phyloP scores from a whole-genome alignment of 352 stramenopile genomes.

The Globisporangium barbulae region DNA sequence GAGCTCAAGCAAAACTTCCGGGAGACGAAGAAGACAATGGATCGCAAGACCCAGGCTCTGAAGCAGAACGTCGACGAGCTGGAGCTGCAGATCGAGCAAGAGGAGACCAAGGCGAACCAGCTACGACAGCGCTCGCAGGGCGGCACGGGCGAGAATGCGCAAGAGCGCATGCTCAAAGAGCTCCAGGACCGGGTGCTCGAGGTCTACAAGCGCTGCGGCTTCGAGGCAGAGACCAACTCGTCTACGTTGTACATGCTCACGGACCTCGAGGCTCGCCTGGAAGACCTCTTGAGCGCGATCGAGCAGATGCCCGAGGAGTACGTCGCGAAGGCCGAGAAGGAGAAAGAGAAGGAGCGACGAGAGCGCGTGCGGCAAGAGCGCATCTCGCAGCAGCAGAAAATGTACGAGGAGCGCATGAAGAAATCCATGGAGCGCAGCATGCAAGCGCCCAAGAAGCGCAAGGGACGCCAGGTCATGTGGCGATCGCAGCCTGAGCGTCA shows the following conservation, averaged over 20 bases:
- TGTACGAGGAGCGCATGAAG: conserved; percentile 93
- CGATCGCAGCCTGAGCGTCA: conserved; percentile 80
- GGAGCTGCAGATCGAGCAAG: conserved; percentile 79
- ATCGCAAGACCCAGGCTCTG: conserved; percentile 80
- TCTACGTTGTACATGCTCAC: conserved; percentile 93
- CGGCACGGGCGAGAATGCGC: conserved; percentile 78
- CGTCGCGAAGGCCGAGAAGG: conserved; percentile 91
- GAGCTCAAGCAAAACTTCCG: conserved; percentile 93
- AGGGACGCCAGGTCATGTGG: conserved; percentile 92
- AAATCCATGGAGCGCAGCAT: conserved; percentile 93
- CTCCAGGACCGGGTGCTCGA: conserved; percentile 85
- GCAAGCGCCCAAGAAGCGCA: conserved; percentile 92
- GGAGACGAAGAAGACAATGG: conserved; percentile 89
- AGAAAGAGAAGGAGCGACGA: conserved; percentile 93
- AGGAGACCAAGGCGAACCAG: conserved; percentile 83
- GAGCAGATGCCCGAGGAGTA: conserved; percentile 94
- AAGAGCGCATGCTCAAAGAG: conserved; percentile 88
- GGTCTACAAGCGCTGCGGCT: conserved; percentile 92
- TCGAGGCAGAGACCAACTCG: conserved; percentile 90
- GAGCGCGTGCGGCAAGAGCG: conserved; percentile 91
- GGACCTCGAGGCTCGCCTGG: conserved; percentile 88
- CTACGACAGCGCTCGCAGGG: conserved; percentile 63
- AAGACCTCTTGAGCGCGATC: conserved; percentile 90
- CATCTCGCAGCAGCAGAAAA: conserved; percentile 90
- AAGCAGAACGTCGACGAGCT: conserved; percentile 90